Conservation (phyloP, 1,284 basidiomycete genomes). For the Cutaneotrichosporon sp. region DNA sequence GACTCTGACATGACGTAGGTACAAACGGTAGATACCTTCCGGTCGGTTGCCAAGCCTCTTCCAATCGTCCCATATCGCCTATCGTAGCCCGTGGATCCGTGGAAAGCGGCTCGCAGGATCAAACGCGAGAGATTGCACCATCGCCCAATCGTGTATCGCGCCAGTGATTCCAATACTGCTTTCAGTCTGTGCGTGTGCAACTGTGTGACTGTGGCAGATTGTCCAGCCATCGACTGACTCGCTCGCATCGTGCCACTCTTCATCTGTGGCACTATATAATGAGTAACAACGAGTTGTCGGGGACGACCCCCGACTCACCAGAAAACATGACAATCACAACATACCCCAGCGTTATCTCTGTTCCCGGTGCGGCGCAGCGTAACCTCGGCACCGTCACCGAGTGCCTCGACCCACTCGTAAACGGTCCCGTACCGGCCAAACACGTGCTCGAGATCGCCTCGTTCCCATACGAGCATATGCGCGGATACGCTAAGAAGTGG, state of each 20-base stretch:
- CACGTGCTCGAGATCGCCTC: slow-evolving; percentile 39
- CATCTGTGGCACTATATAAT: slow-evolving; percentile 1
- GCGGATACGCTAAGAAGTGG: slow-evolving; percentile 29
- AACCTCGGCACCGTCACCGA: slow-evolving; percentile 36
- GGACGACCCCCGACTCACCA: neutral
- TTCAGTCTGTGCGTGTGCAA: too few relatives aligned
- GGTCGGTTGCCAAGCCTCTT: neutral
- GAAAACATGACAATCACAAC: neutral
- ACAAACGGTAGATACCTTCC: neutral
- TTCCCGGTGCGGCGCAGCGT: slow-evolving; percentile 32
- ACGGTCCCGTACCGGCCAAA: neutral
- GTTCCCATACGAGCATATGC: slow-evolving; percentile 38
- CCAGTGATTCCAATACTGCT: too few relatives aligned
- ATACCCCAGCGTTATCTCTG: neutral
- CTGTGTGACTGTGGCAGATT: too few relatives aligned
- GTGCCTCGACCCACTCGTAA: slow-evolving; percentile 29
- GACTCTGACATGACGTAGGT: too few relatives aligned
- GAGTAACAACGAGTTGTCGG: neutral
- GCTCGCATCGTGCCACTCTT: too few relatives aligned
- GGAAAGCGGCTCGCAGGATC: too few relatives aligned
- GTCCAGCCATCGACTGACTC: too few relatives aligned
- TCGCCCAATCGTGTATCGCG: neutral
- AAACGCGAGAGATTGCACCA: neutral
- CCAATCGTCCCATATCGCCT: slow-evolving; percentile 27
- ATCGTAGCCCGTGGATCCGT: slow-evolving; percentile 19